Evolutionary conservation across 1,139 yeast species (phyloP), one percentile per base, ranked within the genome.

Genomic region (Blastobotrys serpentis): DNA sequence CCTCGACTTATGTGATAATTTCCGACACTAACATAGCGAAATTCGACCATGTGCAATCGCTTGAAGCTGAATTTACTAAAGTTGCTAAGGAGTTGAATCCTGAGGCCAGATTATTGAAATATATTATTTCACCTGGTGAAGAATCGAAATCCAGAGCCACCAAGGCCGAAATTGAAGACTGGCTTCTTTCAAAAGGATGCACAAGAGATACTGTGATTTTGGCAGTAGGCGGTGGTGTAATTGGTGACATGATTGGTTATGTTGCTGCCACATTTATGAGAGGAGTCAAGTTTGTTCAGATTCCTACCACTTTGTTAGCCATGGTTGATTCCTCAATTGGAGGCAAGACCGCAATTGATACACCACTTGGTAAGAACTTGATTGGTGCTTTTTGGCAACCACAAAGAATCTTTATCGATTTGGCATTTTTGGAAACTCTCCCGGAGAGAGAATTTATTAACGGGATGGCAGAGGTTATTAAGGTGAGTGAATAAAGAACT

Each of bases 281-380:
- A 67, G 99, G 99, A 48, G 96, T 94, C 14, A 78, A 96, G 55
- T 87, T 89, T 52, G 83, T 89, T 39, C 99, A 94, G 68, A 78
- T 94, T 33, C 99, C 99, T 44, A 92, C 98, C 3, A 86, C 95
- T 42, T 73, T 94, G 58, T 75, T 94, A 57, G 84, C 98, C 6
- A 94, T 94, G 99, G 98, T 94, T 17, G 99, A 94, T 68, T 89
- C 98, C 2, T 86, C 97, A 2, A 90, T 94, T 57, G 99, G 99
- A 49, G 99, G 99, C 43, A 94, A 94, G 67, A 94, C 98, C 32
- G 98, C 98, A 38, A 92, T 94, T 53, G 98, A 94, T 66, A 90
- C 98, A n/a, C 96, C 97, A 2, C 70, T 84, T 57, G 98, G 99
- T 44, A 94, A 94, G 74, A 94, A 94, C 71, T 83, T 94, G 58